A percentile compares a stretch with the other conserved stretches of the same genome.
Evolutionary conservation across 768 basidiomycete genomes (phyloP).

Genomic region (Gloeostereum incarnatum): DNA sequence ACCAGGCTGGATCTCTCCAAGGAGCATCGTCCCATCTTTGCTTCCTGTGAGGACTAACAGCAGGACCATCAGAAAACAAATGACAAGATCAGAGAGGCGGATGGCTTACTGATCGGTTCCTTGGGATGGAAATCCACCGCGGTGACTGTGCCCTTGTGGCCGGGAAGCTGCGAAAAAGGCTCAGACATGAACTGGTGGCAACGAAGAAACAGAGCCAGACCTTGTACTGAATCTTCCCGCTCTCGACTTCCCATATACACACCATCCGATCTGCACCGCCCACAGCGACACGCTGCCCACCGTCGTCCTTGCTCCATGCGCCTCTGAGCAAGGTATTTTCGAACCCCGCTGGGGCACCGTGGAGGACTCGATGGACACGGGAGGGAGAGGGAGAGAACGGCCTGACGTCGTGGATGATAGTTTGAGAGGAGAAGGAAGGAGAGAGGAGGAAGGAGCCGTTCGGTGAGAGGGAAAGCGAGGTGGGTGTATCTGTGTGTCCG

Average conservation of each 20-base stretch:
- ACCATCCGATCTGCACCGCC: conserved; percentile 88
- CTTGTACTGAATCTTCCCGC: conserved; percentile 69
- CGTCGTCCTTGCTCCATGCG: conserved; percentile 85
- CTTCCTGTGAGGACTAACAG: conserved; percentile 76
- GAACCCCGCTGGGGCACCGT: conserved; percentile 90
- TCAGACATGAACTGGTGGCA: background rate
- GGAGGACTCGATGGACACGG: conserved; percentile 68
- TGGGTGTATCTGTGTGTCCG: conserved; percentile 90
- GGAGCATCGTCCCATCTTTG: conserved; percentile 87
- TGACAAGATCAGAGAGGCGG: background rate
- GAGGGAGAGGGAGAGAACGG: conserved; percentile 86
- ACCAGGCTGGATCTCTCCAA: conserved; percentile 82
- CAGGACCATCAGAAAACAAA: conserved; percentile 1
- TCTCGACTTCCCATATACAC: conserved; percentile 83
- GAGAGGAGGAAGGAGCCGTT: conserved; percentile 83
- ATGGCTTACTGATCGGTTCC: conserved; percentile 86
- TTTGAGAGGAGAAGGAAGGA: conserved; percentile 83
- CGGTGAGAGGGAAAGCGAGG: conserved; percentile 88
- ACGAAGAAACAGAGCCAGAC: conserved; percentile 22
- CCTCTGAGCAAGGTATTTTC: conserved; percentile 79
- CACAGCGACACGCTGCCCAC: conserved; percentile 73
- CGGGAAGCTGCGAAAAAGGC: conserved; percentile 49
- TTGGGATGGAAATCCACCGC: conserved; percentile 95
- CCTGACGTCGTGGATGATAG: conserved; percentile 85
- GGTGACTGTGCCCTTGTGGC: conserved; percentile 95